Conservation (phyloP, 1,284 basidiomycete genomes). For the Ganoderma sp. region DNA sequence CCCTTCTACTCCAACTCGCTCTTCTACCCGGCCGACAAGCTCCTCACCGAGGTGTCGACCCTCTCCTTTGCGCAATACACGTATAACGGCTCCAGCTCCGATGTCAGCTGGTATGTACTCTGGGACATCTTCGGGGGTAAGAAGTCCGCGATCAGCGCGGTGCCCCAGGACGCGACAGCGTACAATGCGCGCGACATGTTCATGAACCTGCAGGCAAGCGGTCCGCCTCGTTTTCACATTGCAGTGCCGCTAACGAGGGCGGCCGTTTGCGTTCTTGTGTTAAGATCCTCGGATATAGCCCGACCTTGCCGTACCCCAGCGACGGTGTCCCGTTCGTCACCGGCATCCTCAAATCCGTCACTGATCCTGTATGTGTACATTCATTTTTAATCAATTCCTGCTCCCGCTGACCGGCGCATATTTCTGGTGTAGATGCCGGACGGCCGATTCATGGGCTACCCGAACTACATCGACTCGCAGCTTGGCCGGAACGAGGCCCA, state of each 20-base stretch:
- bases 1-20: slow-evolving; percentile 12
- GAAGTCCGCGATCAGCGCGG: slow-evolving; percentile 3
- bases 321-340: slow-evolving; percentile 10
- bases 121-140: slow-evolving; percentile 8
- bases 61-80: slow-evolving; percentile 8
- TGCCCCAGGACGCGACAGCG: slow-evolving; percentile 5
- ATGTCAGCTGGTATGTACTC: slow-evolving; percentile 10
- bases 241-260: neutral
- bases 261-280: neutral
- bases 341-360: slow-evolving; percentile 5
- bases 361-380: neutral
- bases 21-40: slow-evolving; percentile 6
- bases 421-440: neutral
- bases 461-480: slow-evolving; percentile 10
- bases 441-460: slow-evolving; percentile 10
- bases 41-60: slow-evolving; percentile 3
- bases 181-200: slow-evolving; percentile 11
- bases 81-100: slow-evolving; percentile 3
- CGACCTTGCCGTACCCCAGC: slow-evolving; percentile 4
- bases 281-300: slow-evolving; percentile 8
- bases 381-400: neutral
- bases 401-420: neutral
- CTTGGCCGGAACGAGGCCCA: slow-evolving; percentile 7
- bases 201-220: slow-evolving; percentile 9
- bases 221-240: neutral